A percentile compares a stretch with the other conserved stretches of the same genome.
Conservation (phyloP, 108 stramenopile genomes). For the Cyclotella sp. region DNA sequence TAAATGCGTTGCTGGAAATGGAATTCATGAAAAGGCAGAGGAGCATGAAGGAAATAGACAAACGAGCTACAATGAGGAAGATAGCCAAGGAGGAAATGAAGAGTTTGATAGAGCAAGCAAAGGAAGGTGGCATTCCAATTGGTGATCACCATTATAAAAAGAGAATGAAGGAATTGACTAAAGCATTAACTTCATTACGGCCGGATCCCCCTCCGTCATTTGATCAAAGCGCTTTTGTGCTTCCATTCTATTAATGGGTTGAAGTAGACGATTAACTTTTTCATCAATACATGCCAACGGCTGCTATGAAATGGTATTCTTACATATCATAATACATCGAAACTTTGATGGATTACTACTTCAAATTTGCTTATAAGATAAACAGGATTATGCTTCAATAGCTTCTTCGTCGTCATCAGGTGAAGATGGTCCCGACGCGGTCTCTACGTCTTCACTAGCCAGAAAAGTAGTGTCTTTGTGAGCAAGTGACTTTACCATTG, state of each 20-base stretch:
- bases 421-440: constrained; percentile 1
- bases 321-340: not conserved
- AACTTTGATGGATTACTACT: not conserved
- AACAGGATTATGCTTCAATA: not conserved
- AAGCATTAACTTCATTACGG: constrained; percentile 14
- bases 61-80: constrained; percentile 40
- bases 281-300: not conserved
- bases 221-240: constrained; percentile 14
- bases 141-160: not conserved
- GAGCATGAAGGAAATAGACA: constrained; percentile 42
- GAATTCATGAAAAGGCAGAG: constrained; percentile 46
- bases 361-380: not conserved
- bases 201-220: constrained; percentile 43
- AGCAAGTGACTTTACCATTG: too few relatives aligned
- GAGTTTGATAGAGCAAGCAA: constrained; percentile 16
- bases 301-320: not conserved
- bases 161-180: constrained; percentile 22
- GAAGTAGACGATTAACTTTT: not conserved
- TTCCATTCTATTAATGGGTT: constrained; percentile 30
- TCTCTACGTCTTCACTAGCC: not conserved
- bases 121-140: not conserved
- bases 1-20: constrained; percentile 40
- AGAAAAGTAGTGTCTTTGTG: not conserved
- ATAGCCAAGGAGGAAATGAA: constrained; percentile 38
- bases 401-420: not conserved